Conservation (phyloP, 441 rosid genomes). For the Macaranga tanarius region DNA sequence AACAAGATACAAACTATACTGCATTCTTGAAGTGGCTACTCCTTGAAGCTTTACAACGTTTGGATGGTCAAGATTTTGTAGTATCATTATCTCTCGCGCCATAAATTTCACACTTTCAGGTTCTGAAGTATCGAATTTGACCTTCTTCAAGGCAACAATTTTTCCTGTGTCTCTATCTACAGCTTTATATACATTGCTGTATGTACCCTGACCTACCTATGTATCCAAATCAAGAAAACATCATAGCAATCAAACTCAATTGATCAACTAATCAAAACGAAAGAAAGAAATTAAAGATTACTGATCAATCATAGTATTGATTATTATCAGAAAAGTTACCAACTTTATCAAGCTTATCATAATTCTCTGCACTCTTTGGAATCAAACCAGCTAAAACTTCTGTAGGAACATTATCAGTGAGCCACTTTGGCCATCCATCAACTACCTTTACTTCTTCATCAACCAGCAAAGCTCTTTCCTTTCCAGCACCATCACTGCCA, state of each 20-base stretch:
- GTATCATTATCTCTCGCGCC: constrained; percentile 72
- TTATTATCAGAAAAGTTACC: not conserved
- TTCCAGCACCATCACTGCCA: constrained; percentile 11
- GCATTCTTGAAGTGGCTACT: constrained; percentile 57
- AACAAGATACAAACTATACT: constrained; percentile 66
- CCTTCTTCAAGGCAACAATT: constrained; percentile 78
- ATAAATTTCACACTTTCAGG: constrained; percentile 71
- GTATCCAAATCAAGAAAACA: constrained; percentile 19
- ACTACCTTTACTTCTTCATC: constrained; percentile 31
- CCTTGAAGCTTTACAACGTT: constrained; percentile 78
- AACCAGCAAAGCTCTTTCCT: not conserved
- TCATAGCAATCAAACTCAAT: not conserved
- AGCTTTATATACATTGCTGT: constrained; percentile 80
- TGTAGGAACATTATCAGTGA: constrained; percentile 49
- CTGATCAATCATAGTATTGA: not conserved
- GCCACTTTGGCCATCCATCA: constrained; percentile 71
- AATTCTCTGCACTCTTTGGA: constrained; percentile 59
- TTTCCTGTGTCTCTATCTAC: constrained; percentile 59
- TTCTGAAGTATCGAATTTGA: constrained; percentile 56
- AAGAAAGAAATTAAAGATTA: too few relatives aligned
- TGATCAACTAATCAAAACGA: not conserved
- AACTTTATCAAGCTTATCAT: constrained; percentile 61
- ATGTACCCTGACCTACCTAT: constrained; percentile 77
- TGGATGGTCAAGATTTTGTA: constrained; percentile 78
- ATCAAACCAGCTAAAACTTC: constrained; percentile 50